phyloP scores from a whole-genome alignment of 2,329 filamentous ascomycete species.

The Fusarium papillatum region DNA sequence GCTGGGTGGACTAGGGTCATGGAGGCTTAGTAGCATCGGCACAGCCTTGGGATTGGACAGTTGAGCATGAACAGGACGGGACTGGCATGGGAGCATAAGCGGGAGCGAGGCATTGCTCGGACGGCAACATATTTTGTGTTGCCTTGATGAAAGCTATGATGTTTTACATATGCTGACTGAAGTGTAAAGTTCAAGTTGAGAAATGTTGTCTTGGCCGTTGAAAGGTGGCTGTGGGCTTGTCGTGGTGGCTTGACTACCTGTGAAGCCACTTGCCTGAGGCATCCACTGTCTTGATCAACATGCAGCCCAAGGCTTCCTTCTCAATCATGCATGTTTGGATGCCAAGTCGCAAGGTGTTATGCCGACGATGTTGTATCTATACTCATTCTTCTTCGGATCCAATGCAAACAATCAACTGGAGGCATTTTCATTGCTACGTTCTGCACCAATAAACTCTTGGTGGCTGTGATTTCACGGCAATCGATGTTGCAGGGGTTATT shows the following conservation, averaged over 20 bases:
- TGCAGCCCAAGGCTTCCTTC: neutral
- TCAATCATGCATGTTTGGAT: neutral
- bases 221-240: neutral
- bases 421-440: neutral
- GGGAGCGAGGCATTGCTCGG: conserved; percentile 1
- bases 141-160: neutral
- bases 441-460: neutral
- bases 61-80: neutral
- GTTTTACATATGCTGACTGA: neutral
- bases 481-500: neutral
- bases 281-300: neutral
- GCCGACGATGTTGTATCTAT: neutral
- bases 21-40: conserved; percentile 26
- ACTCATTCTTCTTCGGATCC: neutral
- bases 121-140: neutral
- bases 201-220: neutral
- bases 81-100: neutral
- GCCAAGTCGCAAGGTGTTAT: neutral
- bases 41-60: neutral
- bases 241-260: neutral
- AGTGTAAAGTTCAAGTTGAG: neutral
- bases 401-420: neutral
- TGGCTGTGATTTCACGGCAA: neutral
- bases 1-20: conserved; percentile 20
- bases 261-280: neutral